Evolutionary conservation across 192 early-diverging fungal species (phyloP).

Genomic region (Mortierella antarctica): DNA sequence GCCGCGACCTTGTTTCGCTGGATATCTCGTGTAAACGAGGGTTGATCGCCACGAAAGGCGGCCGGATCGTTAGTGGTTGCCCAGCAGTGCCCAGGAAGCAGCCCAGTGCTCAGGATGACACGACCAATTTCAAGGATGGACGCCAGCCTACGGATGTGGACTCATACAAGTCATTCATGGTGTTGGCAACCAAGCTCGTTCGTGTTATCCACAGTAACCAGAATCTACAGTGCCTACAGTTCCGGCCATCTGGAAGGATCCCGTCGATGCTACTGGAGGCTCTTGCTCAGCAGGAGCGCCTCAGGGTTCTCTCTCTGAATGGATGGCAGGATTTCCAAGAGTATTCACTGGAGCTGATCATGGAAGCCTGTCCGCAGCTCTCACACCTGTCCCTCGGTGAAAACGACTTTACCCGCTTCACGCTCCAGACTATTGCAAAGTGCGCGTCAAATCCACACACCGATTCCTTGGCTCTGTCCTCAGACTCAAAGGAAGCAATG

Average conservation of each 20-base stretch:
- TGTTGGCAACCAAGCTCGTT: constrained; percentile 18
- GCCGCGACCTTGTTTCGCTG: constrained; percentile 20
- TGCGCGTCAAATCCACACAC: not conserved
- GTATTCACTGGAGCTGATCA: constrained; percentile 26
- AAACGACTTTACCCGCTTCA: constrained; percentile 44
- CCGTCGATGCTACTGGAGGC: constrained; percentile 13
- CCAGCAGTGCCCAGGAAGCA: not conserved
- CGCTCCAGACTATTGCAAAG: constrained; percentile 7
- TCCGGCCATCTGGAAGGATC: constrained; percentile 21
- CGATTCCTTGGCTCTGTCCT: not conserved
- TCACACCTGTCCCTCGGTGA: constrained; percentile 31
- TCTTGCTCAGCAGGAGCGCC: constrained; percentile 12
- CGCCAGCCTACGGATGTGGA: not conserved
- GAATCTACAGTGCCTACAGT: constrained; percentile 17
- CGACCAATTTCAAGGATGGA: not conserved
- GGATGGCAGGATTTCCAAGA: constrained; percentile 51
- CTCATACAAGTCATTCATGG: constrained; percentile 11
- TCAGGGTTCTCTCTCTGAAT: constrained; percentile 26
- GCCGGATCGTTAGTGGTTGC: not conserved
- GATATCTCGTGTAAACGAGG: constrained; percentile 18
- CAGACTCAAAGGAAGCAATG: not conserved
- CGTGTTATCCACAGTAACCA: constrained; percentile 13
- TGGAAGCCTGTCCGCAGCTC: constrained; percentile 20
- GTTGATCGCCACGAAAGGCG: not conserved
- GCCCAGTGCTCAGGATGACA: not conserved